Base-by-base conservation (phyloP, 805 yeast species). In the Suhomyces faveliae region DNA sequence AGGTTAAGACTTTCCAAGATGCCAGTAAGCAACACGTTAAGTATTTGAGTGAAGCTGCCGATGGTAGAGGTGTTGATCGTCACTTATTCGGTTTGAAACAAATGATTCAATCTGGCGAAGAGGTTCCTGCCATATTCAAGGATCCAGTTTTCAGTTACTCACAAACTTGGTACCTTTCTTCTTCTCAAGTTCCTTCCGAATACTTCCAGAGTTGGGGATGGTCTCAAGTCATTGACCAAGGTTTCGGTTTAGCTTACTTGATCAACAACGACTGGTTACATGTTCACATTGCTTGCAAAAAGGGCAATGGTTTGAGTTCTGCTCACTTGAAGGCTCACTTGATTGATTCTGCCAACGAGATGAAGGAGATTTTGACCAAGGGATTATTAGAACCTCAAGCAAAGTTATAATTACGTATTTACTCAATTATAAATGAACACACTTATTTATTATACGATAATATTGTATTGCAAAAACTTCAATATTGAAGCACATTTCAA, bases 211-310 rank as follows among this genome's bases (percentile, higher is more conserved):
- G 95, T 40, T 92, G 91, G 77, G 99, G 99, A 27, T 92, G 90
- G 89, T 81, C 96, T 15, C 96, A 95, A 66, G 98, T 94, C 43
- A 83, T 87, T 58, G 96, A 91, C 62, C 88, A 85, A 51, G 99
- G 99, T 7, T 84, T 87, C 60, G 99, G 98, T 6, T 77, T 89
- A 53, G 97, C 96, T 7, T 92, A 92, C 74, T 89, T 90, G 89
- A 77, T 92, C 61, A 90, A 88, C 75, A 80, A 81, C 50, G 86
- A 91, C 57, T 85, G 87, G 82, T 61, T 90, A 55, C 92, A 90
- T 64, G 82, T 94, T 61, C 92, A 91, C 69, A 83, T 92, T 52
- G 84, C 90, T 42, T 80, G 84, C 52, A 85, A 82, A 74, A 83
- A 79, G 68, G 79, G 81, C 39, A 78, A 75, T 52, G 80, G 80